Evolutionary conservation across 768 basidiomycete genomes (phyloP).

Genomic region (Collybiopsis luxurians): DNA sequence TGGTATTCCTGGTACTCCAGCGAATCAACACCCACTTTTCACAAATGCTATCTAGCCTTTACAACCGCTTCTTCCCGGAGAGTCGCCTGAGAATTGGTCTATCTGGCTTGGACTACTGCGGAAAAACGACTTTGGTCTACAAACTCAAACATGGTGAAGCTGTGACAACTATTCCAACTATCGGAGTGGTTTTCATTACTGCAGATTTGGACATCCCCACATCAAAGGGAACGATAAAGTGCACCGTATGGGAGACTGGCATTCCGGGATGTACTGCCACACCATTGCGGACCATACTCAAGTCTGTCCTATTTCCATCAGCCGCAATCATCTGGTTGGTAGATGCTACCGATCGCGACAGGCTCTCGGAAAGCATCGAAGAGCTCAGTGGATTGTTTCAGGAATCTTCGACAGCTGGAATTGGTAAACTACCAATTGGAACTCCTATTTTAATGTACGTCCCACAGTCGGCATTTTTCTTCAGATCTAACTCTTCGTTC

Average conservation of each 20-base stretch:
- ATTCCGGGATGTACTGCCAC: slow-evolving; percentile 62
- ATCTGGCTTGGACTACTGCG: slow-evolving; percentile 34
- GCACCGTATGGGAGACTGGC: slow-evolving; percentile 37
- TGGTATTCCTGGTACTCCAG: no score
- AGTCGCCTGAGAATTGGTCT: background rate
- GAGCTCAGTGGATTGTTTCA: slow-evolving; percentile 29
- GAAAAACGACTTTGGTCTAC: slow-evolving; percentile 49
- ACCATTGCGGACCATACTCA: slow-evolving; percentile 43
- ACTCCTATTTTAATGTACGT: background rate
- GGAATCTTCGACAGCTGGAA: background rate
- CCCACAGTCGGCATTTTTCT: no score
- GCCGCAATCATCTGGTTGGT: slow-evolving; percentile 68
- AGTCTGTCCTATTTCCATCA: slow-evolving; percentile 29
- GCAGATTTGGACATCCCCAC: slow-evolving; percentile 43
- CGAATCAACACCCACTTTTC: no score
- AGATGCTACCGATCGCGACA: slow-evolving; percentile 50
- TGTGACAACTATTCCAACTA: slow-evolving; percentile 35
- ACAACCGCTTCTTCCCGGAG: background rate
- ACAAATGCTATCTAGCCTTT: no score
- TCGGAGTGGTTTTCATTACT: slow-evolving; percentile 48
- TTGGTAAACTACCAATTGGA: background rate
- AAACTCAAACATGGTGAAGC: slow-evolving; percentile 37
- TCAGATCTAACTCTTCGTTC: no score
- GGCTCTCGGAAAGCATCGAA: slow-evolving; percentile 50
- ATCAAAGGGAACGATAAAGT: slow-evolving; percentile 28